phyloP scores from a whole-genome alignment of 1,284 basidiomycete genomes.

The Chondrostereum purpureum region DNA sequence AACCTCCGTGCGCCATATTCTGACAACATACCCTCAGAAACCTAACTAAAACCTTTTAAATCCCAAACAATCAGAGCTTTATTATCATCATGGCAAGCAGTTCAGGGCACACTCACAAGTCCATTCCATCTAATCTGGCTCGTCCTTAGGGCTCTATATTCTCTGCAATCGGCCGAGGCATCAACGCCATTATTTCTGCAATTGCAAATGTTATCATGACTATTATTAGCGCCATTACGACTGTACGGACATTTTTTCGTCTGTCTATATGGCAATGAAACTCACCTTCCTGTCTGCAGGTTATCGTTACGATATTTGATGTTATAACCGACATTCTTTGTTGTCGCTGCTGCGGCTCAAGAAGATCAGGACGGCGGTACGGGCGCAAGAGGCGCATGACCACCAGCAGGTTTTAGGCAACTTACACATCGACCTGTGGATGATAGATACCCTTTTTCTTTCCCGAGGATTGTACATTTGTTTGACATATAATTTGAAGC shows the following conservation, averaged over 20 bases:
- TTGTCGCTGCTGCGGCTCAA: slow-evolving; percentile 46
- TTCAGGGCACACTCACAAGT: no score
- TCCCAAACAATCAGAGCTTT: no score
- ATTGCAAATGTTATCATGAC: slow-evolving; percentile 52
- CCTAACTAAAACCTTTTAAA: no score
- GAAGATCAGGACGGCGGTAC: slow-evolving; percentile 29
- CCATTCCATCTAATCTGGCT: no score
- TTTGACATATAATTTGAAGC: no score
- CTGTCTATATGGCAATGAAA: not conserved
- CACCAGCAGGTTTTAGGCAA: slow-evolving; percentile 3
- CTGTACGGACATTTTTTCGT: slow-evolving; percentile 28
- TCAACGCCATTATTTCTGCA: slow-evolving; percentile 50
- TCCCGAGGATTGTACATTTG: no score
- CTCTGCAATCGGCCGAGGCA: slow-evolving; percentile 52
- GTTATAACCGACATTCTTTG: slow-evolving; percentile 56
- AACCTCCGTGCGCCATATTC: no score
- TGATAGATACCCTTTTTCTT: no score
- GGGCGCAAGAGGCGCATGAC: slow-evolving; percentile 19
- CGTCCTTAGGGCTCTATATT: slow-evolving; percentile 50
- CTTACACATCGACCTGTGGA: no score
- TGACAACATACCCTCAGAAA: no score
- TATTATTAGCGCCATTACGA: slow-evolving; percentile 50
- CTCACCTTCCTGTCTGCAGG: slow-evolving; percentile 23
- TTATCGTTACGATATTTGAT: slow-evolving; percentile 59
- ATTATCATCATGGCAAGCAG: no score